These are phyloP conservation scores for Sugiyamaella floridensis DNA, from an alignment of 805 yeast genomes.

Conservation along the genomic window DNA sequence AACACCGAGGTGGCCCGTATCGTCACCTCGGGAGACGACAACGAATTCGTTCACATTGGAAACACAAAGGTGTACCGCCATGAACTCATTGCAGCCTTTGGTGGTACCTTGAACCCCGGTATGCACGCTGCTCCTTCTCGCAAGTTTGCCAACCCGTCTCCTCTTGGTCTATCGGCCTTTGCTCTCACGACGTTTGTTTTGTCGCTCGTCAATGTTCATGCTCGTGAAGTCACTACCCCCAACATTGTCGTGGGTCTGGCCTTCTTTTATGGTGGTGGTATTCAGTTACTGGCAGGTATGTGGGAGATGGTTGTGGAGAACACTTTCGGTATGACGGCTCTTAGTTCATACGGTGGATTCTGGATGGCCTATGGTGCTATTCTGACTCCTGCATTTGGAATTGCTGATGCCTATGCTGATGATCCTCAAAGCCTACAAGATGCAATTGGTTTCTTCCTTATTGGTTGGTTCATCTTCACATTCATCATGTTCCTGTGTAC, in stretches of 20 bases:
- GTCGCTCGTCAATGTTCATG: slow-evolving; percentile 48
- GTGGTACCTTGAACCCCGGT: slow-evolving; percentile 80
- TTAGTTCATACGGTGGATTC: slow-evolving; percentile 59
- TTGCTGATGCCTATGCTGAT: slow-evolving; percentile 44
- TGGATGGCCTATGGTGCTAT: slow-evolving; percentile 64
- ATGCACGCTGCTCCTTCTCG: slow-evolving; percentile 49
- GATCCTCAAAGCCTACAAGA: slow-evolving; percentile 32
- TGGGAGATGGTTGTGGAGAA: slow-evolving; percentile 61
- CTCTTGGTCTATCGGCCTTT: slow-evolving; percentile 55
- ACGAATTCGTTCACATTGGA: slow-evolving; percentile 62
- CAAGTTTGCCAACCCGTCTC: slow-evolving; percentile 59
- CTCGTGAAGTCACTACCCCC: slow-evolving; percentile 46
- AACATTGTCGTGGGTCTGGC: slow-evolving; percentile 53
- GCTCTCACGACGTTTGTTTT: slow-evolving; percentile 57
- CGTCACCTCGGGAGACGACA: slow-evolving; percentile 16
- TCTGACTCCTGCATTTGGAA: slow-evolving; percentile 52
- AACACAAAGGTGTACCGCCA: slow-evolving; percentile 56
- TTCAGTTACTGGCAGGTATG: slow-evolving; percentile 56
- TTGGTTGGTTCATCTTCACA: slow-evolving; percentile 62
- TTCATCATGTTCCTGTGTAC: slow-evolving; percentile 48
- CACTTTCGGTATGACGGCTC: slow-evolving; percentile 62
- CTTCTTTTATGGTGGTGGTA: slow-evolving; percentile 55
- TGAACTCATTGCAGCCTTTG: slow-evolving; percentile 38
- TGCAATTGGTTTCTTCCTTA: slow-evolving; percentile 52
- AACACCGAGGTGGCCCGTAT: slow-evolving; percentile 9